Base-by-base conservation (phyloP, 257 asterid species). In the Scutellaria barbata region DNA sequence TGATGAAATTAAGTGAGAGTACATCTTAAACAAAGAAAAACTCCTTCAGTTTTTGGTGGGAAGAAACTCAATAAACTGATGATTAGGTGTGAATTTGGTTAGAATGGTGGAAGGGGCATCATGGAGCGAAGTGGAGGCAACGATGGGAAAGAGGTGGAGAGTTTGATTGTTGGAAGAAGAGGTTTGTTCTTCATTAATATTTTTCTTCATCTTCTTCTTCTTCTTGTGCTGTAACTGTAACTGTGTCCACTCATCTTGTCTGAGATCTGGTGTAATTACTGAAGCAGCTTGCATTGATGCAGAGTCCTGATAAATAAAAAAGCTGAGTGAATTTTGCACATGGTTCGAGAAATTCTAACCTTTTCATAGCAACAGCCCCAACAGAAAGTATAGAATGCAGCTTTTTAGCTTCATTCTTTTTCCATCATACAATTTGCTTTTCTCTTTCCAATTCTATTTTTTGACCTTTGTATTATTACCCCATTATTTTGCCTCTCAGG, bases 61-160 rank as follows among this genome's bases (percentile, higher is more conserved):
- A 11, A 89, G 90, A 69, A 89, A 89, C 81, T 85, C 88, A 33
- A 85, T 80, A 42, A 85, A 87, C 54, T 77, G 68, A 63, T 77
- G 68, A 63, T 48, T 66, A 12, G 87, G 84, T 42, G 46, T 59
- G 18, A 65, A 47, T 1, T 5, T 57, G 55, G 63, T 39, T 45
- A 54, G 73, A 10, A 30, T 30, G 35, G 35, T 30, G 35, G 35
- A 30, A 30, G 4, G 35, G 3, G 35, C 35, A 30, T 30, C 5
- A 30, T 2, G 35, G 35, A 30, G 35, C 35, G 5, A 30, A 30
- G 35, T 30, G 4, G 35, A 2, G 4, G 35, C 35, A 30, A 30
- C 35, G 35, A 30, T 30, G 4, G 35, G 35, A 30, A 30, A 30
- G 35, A 30, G 35, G 35, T 30, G 35, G 35, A 30, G 35, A 3